A percentile compares a stretch with the other conserved stretches of the same genome.
These are phyloP conservation scores for Plasmodium fragile DNA, from an alignment of 169 alveolate species.

Conservation along the genomic window DNA sequence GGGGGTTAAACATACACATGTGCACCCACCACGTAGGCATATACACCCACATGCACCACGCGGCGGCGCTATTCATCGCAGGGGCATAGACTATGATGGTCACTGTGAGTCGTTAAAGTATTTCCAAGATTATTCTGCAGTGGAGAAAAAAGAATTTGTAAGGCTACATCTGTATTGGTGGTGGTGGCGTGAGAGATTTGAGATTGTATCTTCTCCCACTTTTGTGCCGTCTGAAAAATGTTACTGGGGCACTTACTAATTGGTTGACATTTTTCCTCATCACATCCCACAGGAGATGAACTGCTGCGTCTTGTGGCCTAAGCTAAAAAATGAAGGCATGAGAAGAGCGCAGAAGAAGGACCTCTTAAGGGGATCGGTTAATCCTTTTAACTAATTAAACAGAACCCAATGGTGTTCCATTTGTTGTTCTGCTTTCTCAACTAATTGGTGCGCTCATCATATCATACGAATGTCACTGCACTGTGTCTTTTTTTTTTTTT, in stretches of 20 bases:
- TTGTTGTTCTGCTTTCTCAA: background rate
- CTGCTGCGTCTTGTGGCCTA: constrained; percentile 65
- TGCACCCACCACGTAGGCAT: background rate
- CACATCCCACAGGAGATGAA: constrained; percentile 12
- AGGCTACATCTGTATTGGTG: background rate
- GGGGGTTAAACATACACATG: background rate
- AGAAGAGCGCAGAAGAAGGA: constrained; percentile 4
- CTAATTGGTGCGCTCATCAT: background rate
- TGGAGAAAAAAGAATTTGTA: constrained; percentile 64
- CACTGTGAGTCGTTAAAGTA: constrained; percentile 58
- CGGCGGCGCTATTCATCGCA: background rate
- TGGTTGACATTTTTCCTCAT: background rate
- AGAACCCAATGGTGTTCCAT: background rate
- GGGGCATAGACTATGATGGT: constrained; percentile 63
- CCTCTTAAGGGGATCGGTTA: constrained; percentile 58
- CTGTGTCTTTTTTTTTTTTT: background rate
- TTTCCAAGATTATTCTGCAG: constrained; percentile 49
- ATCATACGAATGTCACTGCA: background rate
- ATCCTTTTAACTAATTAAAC: background rate
- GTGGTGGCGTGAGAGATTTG: background rate
- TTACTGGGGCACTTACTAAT: background rate
- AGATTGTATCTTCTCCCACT: background rate
- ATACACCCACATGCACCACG: background rate
- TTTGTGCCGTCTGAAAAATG: background rate
- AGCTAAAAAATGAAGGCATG: constrained; percentile 4